Percentiles rank a stretch among this genome's conserved stretches.
These are phyloP conservation scores for Rhizopogon roseolus DNA, from an alignment of 768 basidiomycete genomes.

Conservation along the genomic window DNA sequence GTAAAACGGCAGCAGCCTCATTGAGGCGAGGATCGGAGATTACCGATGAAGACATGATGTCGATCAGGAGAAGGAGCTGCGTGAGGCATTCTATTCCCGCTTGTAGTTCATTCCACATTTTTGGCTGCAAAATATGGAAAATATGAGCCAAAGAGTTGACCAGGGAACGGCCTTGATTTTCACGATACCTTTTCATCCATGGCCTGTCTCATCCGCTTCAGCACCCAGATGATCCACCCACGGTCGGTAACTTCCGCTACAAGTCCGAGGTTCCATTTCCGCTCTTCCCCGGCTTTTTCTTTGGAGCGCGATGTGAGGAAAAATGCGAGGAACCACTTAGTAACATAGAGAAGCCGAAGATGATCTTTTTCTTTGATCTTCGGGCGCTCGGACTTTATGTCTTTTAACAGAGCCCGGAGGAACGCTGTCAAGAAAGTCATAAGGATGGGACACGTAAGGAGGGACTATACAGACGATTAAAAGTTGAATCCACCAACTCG, in stretches of 20 bases:
- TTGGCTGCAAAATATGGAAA: conserved; percentile 53
- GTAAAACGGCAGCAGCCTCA: conserved; percentile 77
- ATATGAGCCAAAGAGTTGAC: conserved; percentile 9
- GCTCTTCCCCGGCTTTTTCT: conserved; percentile 26
- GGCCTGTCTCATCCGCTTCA: conserved; percentile 82
- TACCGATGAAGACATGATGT: conserved; percentile 62
- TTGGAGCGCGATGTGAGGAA: conserved; percentile 54
- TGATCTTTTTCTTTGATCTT: conserved; percentile 96
- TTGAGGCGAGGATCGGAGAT: conserved; percentile 39
- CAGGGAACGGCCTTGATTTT: not conserved
- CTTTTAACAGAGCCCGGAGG: conserved; percentile 78
- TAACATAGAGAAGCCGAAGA: conserved; percentile 79
- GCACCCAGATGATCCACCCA: conserved; percentile 85
- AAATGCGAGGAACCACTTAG: conserved; percentile 91
- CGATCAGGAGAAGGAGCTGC: conserved; percentile 85
- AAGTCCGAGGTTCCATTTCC: conserved; percentile 62
- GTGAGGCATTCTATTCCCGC: conserved; percentile 93
- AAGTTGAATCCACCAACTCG: conserved; percentile 76
- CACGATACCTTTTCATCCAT: conserved; percentile 81
- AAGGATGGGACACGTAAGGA: conserved; percentile 11
- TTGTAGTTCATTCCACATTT: conserved; percentile 90
- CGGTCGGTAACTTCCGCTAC: conserved; percentile 86
- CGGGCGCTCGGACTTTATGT: conserved; percentile 87
- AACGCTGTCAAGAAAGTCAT: conserved; percentile 56
- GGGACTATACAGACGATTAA: conserved; percentile 67